phyloP scores from a whole-genome alignment of 1,139 yeast genomes.

The Debaryomyces fabryi region DNA sequence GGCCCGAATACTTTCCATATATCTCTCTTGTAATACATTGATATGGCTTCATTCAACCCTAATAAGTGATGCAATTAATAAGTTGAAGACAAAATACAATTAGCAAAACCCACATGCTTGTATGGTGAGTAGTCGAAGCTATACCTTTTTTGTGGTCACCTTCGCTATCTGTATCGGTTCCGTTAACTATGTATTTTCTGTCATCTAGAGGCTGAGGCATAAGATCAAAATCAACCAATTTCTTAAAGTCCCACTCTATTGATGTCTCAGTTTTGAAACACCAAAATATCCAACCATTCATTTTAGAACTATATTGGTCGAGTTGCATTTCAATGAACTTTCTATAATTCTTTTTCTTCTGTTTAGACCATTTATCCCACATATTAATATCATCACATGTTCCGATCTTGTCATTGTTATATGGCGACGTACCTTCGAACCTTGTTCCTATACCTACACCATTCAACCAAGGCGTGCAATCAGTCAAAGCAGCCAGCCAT shows the following conservation, averaged over 20 bases:
- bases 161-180: constrained; percentile 31
- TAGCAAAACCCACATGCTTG: neutral
- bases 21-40: neutral
- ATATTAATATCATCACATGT: constrained; percentile 31
- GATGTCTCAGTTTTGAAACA: constrained; percentile 66
- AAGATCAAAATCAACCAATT: constrained; percentile 49
- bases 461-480: constrained; percentile 67
- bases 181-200: constrained; percentile 43
- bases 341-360: constrained; percentile 47
- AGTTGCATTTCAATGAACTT: constrained; percentile 47
- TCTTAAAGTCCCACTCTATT: constrained; percentile 64
- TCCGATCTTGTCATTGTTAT: constrained; percentile 38
- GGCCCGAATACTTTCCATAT: neutral
- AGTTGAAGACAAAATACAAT: neutral
- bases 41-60: neutral
- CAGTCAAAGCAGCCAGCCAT: constrained; percentile 67
- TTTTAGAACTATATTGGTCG: constrained; percentile 26
- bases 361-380: constrained; percentile 38
- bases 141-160: constrained; percentile 4
- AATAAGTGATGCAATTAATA: neutral
- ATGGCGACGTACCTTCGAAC: constrained; percentile 52
- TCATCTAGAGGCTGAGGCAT: constrained; percentile 64
- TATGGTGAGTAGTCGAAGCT: neutral
- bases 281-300: constrained; percentile 70
- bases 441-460: constrained; percentile 63